Conservation (phyloP, 306 rosid species). For the Lablab purpureus region DNA sequence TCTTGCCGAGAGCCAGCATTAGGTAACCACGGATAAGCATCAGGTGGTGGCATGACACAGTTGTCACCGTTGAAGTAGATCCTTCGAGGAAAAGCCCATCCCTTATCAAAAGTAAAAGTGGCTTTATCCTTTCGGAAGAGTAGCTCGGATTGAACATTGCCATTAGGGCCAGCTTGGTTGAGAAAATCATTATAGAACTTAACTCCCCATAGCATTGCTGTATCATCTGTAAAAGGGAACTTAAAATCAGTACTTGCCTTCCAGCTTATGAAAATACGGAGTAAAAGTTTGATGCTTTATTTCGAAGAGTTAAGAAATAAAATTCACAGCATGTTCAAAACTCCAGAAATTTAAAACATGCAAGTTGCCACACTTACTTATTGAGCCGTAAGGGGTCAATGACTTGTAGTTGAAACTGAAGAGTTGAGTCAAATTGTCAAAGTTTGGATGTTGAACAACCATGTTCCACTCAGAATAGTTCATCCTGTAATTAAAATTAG, state of each 20-base stretch:
- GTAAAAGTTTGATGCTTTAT: not conserved
- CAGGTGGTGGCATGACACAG: conserved; percentile 95
- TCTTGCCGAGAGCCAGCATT: conserved; percentile 57
- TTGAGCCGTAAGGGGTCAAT: conserved; percentile 69
- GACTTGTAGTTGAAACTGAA: conserved; percentile 87
- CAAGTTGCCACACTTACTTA: conserved; percentile 63
- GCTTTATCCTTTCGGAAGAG: conserved; percentile 73
- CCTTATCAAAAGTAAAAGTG: conserved; percentile 78
- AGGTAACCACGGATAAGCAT: conserved; percentile 80
- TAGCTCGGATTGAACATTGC: conserved; percentile 91
- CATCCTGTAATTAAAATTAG: conserved; percentile 84
- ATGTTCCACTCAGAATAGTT: conserved; percentile 88
- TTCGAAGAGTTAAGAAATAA: not conserved
- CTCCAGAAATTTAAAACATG: not conserved
- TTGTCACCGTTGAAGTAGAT: conserved; percentile 86
- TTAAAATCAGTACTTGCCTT: conserved; percentile 13
- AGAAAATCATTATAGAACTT: conserved; percentile 90
- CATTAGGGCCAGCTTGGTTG: conserved; percentile 76
- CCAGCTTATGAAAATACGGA: not conserved
- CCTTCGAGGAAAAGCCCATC: conserved; percentile 93
- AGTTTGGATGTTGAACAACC: conserved; percentile 89
- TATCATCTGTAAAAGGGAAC: conserved; percentile 73
- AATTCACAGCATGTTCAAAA: not conserved
- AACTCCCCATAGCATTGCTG: conserved; percentile 90
- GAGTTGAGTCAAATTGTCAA: conserved; percentile 75